phyloP scores from a whole-genome alignment of 2,329 filamentous ascomycete genomes.

The Hymenoscyphus fructigenus region DNA sequence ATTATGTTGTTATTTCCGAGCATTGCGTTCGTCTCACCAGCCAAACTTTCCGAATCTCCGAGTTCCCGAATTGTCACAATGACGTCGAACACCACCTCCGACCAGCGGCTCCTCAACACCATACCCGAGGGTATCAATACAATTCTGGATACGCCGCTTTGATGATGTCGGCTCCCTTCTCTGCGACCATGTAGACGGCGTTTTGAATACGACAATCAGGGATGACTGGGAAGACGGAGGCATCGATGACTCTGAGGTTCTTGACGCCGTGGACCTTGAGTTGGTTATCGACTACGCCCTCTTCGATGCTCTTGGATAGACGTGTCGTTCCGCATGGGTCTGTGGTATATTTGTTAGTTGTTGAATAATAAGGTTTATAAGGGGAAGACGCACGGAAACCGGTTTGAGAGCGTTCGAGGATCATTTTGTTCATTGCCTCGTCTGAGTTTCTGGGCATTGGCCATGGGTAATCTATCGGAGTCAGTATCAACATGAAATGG shows the following conservation, averaged over 20 bases:
- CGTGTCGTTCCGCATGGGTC: slow-evolving; percentile 56
- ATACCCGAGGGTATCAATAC: slow-evolving; percentile 19
- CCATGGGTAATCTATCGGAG: slow-evolving; percentile 54
- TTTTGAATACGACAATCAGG: slow-evolving; percentile 59
- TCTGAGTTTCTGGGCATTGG: slow-evolving; percentile 56
- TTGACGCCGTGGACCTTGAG: slow-evolving; percentile 55
- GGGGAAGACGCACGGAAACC: slow-evolving; percentile 46
- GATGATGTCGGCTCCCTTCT: slow-evolving; percentile 50
- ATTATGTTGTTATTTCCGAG: no score
- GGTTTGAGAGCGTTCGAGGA: slow-evolving; percentile 60
- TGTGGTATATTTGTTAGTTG: no score
- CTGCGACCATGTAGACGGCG: slow-evolving; percentile 58
- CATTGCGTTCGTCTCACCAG: no score
- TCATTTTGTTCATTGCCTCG: slow-evolving; percentile 53
- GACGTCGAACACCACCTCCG: no score
- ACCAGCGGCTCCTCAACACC: no score
- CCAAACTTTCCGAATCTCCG: no score
- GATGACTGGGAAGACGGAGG: slow-evolving; percentile 55
- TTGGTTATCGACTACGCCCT: slow-evolving; percentile 52
- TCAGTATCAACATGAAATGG: no score
- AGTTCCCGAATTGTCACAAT: no score
- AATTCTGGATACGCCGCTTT: slow-evolving; percentile 42
- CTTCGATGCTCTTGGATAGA: slow-evolving; percentile 49
- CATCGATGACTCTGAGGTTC: slow-evolving; percentile 54
- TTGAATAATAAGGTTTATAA: slow-evolving; percentile 24